A percentile compares a stretch with the other conserved stretches of the same genome.
These are phyloP conservation scores for Trichosporon asahii DNA, from an alignment of 1,284 basidiomycete species.

Conservation along the genomic window DNA sequence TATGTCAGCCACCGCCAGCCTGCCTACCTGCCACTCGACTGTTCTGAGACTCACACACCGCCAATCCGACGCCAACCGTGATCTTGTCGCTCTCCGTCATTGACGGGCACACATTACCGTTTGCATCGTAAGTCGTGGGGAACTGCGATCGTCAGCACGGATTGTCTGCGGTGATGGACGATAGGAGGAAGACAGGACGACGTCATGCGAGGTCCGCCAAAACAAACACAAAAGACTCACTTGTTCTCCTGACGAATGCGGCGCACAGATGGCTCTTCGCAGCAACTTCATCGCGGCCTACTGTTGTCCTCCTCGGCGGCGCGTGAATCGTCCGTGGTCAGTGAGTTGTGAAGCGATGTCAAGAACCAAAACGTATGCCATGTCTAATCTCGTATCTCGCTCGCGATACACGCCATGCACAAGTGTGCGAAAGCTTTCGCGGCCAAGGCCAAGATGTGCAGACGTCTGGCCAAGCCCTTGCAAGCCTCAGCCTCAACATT, in stretches of 20 bases:
- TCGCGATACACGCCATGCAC: background rate
- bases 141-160: constrained; percentile 21
- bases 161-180: too few species aligned
- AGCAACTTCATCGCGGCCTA: background rate
- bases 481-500: background rate
- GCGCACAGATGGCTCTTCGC: constrained; percentile 2
- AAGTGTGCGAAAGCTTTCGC: background rate
- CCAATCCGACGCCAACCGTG: constrained; percentile 26
- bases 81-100: constrained; percentile 29
- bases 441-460: background rate
- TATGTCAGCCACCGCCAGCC: background rate
- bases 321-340: background rate
- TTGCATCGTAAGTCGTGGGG: constrained; percentile 32
- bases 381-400: background rate
- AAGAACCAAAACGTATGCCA: background rate
- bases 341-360: background rate
- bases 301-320: background rate
- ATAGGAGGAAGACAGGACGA: background rate
- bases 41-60: constrained; percentile 27
- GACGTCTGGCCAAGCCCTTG: background rate
- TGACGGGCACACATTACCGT: constrained; percentile 31
- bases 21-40: background rate
- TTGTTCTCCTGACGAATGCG: background rate
- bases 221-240: background rate
- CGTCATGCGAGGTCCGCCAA: background rate